Evolutionary conservation across 177 flowering plant species (phyloP).

Genomic region (Vitis hybrid): DNA sequence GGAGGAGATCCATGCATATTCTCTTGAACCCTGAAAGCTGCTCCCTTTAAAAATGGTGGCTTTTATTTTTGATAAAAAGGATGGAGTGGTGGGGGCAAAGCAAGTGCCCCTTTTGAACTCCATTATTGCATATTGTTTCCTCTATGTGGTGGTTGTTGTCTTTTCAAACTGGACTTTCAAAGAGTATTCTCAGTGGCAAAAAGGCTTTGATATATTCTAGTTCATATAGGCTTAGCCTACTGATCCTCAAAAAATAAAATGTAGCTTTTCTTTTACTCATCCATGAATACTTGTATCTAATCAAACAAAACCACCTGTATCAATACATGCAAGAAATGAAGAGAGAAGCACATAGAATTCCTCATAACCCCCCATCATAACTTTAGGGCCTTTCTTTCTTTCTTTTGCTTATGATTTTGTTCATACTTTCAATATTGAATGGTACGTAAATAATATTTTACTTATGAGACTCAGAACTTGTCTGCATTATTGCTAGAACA

Average conservation of each 20-base stretch:
- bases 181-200: slow-evolving; percentile 9
- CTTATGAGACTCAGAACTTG: no score
- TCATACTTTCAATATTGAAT: no score
- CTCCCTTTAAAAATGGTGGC: slow-evolving; percentile 36
- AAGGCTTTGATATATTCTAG: slow-evolving; percentile 3
- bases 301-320: not conserved
- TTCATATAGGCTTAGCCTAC: slow-evolving; percentile 8
- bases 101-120: slow-evolving; percentile 41
- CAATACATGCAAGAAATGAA: not conserved
- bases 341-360: not conserved
- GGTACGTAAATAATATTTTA: no score
- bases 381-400: no score
- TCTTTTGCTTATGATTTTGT: no score
- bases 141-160: slow-evolving; percentile 31
- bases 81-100: slow-evolving; percentile 45
- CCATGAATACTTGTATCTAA: slow-evolving; percentile 4
- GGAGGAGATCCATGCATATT: slow-evolving; percentile 71
- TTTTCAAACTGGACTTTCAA: slow-evolving; percentile 20
- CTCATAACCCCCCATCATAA: no score
- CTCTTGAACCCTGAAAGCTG: slow-evolving; percentile 52
- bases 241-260: slow-evolving; percentile 6
- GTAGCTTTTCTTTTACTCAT: not conserved
- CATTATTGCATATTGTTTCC: slow-evolving; percentile 54
- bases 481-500: not conserved
- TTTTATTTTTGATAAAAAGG: slow-evolving; percentile 31